Percentiles rank a stretch among this genome's conserved stretches.
Evolutionary conservation across 495 filamentous ascomycete species (phyloP).

Genomic region (Trypethelium eluteriae): DNA sequence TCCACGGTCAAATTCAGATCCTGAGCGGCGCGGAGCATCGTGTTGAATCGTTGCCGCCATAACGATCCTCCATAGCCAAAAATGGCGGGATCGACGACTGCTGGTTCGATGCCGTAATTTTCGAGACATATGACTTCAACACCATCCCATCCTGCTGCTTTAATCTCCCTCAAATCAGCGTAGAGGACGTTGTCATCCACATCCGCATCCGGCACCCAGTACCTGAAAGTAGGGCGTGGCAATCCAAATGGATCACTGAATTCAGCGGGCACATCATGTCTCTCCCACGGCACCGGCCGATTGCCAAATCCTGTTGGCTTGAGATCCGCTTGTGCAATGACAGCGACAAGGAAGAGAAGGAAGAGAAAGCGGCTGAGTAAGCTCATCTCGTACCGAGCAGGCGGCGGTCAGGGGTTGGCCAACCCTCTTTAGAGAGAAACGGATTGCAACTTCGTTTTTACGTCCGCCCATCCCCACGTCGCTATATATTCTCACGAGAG

Average conservation of each 20-base stretch:
- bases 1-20: conserved; percentile 5
- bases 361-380: neutral
- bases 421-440: too few relatives aligned
- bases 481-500: neutral
- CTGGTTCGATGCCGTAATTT: conserved; percentile 1
- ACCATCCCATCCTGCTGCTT: conserved; percentile 7
- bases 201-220: conserved; percentile 2
- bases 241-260: neutral
- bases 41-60: conserved; percentile 9
- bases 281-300: neutral
- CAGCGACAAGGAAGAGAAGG: neutral
- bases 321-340: neutral
- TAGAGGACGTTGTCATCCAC: neutral
- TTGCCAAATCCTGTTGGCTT: conserved; percentile 3
- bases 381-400: neutral
- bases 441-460: neutral
- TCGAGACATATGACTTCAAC: conserved; percentile 7
- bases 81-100: conserved; percentile 3
- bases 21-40: conserved; percentile 6
- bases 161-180: neutral
- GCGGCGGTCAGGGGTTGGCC: neutral
- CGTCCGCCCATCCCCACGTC: neutral
- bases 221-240: conserved; percentile 6
- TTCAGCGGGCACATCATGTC: conserved; percentile 1
- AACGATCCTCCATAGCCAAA: neutral